Evolutionary conservation across 176 grass and related monocot species (phyloP).

Genomic region (Rhynchospora breviuscula): DNA sequence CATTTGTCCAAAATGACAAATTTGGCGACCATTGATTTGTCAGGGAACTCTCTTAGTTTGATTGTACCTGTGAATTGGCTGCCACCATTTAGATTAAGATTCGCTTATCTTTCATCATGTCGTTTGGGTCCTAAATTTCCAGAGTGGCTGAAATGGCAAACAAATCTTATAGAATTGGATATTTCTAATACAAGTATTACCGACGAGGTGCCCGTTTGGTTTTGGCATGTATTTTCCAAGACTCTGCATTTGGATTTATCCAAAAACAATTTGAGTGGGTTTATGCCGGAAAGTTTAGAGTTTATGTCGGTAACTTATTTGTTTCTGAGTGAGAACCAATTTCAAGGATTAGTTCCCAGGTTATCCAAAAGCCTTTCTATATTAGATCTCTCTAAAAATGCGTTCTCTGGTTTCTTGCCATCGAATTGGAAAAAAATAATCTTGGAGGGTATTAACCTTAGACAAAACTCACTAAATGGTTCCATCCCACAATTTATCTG

Average conservation of each 20-base stretch:
- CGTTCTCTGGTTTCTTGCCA: constrained; percentile 23
- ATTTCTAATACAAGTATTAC: constrained; percentile 7
- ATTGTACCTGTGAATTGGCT: not conserved
- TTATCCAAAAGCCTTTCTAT: not conserved
- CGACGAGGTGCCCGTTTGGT: constrained; percentile 24
- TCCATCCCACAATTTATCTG: constrained; percentile 32
- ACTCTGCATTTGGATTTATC: not conserved
- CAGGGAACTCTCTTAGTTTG: not conserved
- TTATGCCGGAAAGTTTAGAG: not conserved
- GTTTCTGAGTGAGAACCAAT: constrained; percentile 24
- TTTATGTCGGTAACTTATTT: not conserved
- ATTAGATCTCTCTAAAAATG: constrained; percentile 30
- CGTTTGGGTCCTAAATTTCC: constrained; percentile 22
- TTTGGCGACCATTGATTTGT: not conserved
- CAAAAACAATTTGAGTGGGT: constrained; percentile 22
- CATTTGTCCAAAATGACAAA: constrained; percentile 15
- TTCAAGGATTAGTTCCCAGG: constrained; percentile 24
- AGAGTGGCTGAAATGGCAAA: constrained; percentile 21
- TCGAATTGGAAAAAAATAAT: not conserved
- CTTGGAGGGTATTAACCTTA: not conserved
- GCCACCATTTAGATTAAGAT: not conserved
- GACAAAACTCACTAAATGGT: constrained; percentile 28
- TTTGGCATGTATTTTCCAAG: constrained; percentile 20
- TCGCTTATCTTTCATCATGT: not conserved
- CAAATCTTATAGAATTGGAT: not conserved